Conservation (phyloP, 2,329 filamentous ascomycete genomes). For the Claviceps africana region DNA sequence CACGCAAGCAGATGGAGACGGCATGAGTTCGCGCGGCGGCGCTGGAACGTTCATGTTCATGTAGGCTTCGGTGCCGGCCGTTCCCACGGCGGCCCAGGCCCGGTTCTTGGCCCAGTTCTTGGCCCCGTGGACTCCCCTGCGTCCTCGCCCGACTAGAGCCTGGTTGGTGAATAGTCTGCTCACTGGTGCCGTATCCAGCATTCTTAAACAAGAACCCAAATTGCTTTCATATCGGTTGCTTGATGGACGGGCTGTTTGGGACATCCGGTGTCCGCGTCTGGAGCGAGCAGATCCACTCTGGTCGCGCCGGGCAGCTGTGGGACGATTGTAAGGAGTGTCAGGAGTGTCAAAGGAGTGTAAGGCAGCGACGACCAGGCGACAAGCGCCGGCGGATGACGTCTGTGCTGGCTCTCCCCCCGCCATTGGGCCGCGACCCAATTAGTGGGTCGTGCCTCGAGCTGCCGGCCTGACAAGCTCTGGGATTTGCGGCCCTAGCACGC, state of each 20-base stretch:
- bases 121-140: background rate
- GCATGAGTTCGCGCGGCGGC: background rate
- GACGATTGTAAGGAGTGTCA: background rate
- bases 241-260: background rate
- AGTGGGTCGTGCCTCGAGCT: background rate
- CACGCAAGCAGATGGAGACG: too few relatives aligned
- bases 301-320: background rate
- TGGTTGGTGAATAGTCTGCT: background rate
- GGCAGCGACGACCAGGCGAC: background rate
- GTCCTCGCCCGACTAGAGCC: background rate
- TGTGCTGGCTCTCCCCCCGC: background rate
- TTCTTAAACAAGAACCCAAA: background rate
- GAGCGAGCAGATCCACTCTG: background rate
- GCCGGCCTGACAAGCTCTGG: background rate
- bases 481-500: conserved; percentile 4
- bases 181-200: background rate
- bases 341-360: background rate
- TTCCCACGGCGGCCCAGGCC: background rate
- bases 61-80: background rate
- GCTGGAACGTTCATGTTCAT: background rate
- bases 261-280: background rate
- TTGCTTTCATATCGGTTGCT: background rate
- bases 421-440: background rate
- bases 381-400: background rate
- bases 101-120: background rate